Conservation (phyloP, 345 rosid genomes). For the Microthlaspi erraticum region DNA sequence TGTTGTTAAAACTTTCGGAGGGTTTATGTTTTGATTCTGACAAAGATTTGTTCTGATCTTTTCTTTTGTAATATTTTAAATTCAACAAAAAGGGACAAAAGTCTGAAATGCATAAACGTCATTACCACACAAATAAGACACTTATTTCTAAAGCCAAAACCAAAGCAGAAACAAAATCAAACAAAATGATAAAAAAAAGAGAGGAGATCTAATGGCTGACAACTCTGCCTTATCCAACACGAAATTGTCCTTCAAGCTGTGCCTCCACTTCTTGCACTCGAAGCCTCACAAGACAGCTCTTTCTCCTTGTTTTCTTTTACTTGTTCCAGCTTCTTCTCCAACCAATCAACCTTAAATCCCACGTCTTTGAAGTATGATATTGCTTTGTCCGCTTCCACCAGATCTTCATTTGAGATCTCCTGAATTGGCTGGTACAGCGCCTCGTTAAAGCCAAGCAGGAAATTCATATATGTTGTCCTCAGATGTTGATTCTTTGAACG, state of each 20-base stretch:
- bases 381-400: background rate
- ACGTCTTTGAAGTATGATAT: slow-evolving; percentile 1
- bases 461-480: slow-evolving; percentile 17
- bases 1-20: too few relatives aligned
- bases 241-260: background rate
- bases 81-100: too few relatives aligned
- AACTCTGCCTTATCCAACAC: background rate
- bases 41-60: too few relatives aligned
- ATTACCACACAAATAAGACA: too few relatives aligned
- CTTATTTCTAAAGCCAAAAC: too few relatives aligned
- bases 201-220: too few relatives aligned
- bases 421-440: slow-evolving; percentile 12
- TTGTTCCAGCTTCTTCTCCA: slow-evolving; percentile 22
- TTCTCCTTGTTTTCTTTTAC: slow-evolving; percentile 22
- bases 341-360: slow-evolving; percentile 32
- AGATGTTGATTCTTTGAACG: slow-evolving; percentile 16
- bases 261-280: slow-evolving; percentile 16
- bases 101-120: too few relatives aligned
- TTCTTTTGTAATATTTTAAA: too few relatives aligned
- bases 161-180: too few relatives aligned
- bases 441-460: slow-evolving; percentile 6
- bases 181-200: too few relatives aligned
- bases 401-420: slow-evolving; percentile 1
- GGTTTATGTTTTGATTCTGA: too few relatives aligned
- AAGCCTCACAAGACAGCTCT: background rate